Evolutionary conservation across 352 stramenopile species (phyloP).

Genomic region (Globisporangium lucens): DNA sequence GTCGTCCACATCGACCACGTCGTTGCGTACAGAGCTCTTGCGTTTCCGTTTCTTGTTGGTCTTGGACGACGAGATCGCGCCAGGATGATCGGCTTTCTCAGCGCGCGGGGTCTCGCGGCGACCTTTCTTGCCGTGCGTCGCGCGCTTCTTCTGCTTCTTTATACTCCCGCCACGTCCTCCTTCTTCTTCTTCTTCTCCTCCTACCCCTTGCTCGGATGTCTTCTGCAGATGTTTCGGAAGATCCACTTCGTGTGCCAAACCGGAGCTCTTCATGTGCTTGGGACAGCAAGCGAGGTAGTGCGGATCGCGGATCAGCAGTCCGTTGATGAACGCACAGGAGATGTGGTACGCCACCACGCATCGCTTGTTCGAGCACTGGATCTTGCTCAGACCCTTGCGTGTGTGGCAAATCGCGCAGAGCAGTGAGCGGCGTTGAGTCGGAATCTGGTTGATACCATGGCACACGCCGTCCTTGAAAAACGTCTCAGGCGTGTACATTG

Average conservation of each 20-base stretch:
- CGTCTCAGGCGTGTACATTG: slow-evolving; percentile 83
- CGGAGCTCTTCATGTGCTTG: slow-evolving; percentile 71
- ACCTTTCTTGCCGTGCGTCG: slow-evolving; percentile 20
- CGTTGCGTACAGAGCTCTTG: slow-evolving; percentile 21
- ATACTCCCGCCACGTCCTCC: slow-evolving; percentile 2
- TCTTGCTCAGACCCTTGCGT: slow-evolving; percentile 71
- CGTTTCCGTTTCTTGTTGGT: slow-evolving; percentile 51
- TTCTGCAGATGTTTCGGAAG: slow-evolving; percentile 62
- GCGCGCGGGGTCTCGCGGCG: slow-evolving; percentile 29
- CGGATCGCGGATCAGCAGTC: slow-evolving; percentile 53
- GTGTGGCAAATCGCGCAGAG: slow-evolving; percentile 61
- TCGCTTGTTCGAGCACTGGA: slow-evolving; percentile 70
- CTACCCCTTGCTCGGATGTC: slow-evolving; percentile 13
- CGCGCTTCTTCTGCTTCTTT: slow-evolving; percentile 16
- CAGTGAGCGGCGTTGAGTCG: slow-evolving; percentile 42
- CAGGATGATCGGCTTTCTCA: slow-evolving; percentile 11
- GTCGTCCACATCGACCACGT: slow-evolving; percentile 14
- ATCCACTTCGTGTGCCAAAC: slow-evolving; percentile 60
- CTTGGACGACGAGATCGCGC: slow-evolving; percentile 40
- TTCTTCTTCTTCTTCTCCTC: slow-evolving; percentile 22
- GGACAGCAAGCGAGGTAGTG: slow-evolving; percentile 76
- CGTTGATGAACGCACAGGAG: slow-evolving; percentile 70
- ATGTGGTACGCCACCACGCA: slow-evolving; percentile 70
- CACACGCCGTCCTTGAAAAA: slow-evolving; percentile 72
- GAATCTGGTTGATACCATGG: slow-evolving; percentile 56